phyloP scores from a whole-genome alignment of 202 grass and related monocot species.

The Zoysia matrella region DNA sequence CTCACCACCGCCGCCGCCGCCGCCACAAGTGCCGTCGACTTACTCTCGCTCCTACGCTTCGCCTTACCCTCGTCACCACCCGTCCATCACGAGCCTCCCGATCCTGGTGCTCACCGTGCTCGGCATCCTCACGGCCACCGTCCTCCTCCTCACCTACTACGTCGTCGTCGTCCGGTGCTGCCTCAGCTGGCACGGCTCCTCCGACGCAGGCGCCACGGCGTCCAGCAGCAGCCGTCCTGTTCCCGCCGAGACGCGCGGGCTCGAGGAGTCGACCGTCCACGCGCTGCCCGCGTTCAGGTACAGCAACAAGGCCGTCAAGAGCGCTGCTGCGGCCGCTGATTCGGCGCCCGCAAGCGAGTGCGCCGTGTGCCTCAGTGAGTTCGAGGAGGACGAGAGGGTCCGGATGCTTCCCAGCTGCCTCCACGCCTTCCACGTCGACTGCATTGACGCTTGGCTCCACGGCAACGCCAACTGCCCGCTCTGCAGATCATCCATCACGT shows the following conservation, averaged over 20 bases:
- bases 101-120: conserved; percentile 72
- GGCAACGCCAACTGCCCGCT: conserved; percentile 76
- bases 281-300: conserved; percentile 65
- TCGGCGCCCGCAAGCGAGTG: conserved; percentile 47
- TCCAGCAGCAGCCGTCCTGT: conserved; percentile 4
- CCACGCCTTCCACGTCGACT: conserved; percentile 83
- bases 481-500: conserved; percentile 58
- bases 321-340: not conserved
- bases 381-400: conserved; percentile 72
- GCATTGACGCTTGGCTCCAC: conserved; percentile 84
- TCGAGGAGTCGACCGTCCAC: conserved; percentile 55
- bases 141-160: conserved; percentile 90
- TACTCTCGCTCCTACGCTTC: not conserved
- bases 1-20: not conserved
- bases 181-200: conserved; percentile 56
- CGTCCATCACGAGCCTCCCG: conserved; percentile 53
- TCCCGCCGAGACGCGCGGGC: conserved; percentile 25
- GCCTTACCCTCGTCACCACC: conserved; percentile 24
- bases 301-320: conserved; percentile 27
- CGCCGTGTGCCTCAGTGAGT: conserved; percentile 79
- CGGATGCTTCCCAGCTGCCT: conserved; percentile 79
- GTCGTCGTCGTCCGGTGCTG: conserved; percentile 88
- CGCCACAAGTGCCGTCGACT: not conserved
- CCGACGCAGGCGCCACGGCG: not conserved
- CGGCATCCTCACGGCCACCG: conserved; percentile 64